These are phyloP conservation scores for Mucor lusitanicus DNA, from an alignment of 371 early-diverging fungal species.

Conservation along the genomic window DNA sequence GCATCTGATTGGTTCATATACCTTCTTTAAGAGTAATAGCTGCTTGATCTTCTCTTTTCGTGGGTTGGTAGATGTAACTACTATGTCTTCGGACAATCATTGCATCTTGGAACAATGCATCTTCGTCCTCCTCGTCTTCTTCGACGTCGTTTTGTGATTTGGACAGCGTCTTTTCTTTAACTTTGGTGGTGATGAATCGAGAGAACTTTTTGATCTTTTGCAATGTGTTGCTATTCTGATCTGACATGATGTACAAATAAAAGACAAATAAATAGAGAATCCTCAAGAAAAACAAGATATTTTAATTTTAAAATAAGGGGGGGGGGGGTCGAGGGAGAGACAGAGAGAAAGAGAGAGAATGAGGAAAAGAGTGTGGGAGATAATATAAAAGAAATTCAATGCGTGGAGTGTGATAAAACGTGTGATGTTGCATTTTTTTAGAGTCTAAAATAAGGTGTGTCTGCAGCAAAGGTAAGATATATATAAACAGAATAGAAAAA, in stretches of 20 bases:
- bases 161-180: background rate
- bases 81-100: constrained; percentile 7
- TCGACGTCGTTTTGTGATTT: background rate
- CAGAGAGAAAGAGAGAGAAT: too few species aligned
- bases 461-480: background rate
- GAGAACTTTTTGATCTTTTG: constrained; percentile 15
- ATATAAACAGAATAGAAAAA: background rate
- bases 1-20: background rate
- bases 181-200: constrained; percentile 4
- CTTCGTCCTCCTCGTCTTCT: background rate
- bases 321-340: background rate
- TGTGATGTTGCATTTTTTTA: background rate
- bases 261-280: background rate
- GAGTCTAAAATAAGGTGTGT: background rate
- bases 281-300: background rate
- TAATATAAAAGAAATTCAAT: background rate
- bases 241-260: constrained; percentile 2
- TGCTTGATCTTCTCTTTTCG: background rate
- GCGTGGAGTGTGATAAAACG: background rate
- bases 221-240: background rate
- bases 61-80: constrained; percentile 3
- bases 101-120: background rate
- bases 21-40: background rate
- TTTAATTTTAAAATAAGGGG: constrained; percentile 1
- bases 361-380: background rate